Conservation (phyloP, 805 yeast species). For the Candida awuae region DNA sequence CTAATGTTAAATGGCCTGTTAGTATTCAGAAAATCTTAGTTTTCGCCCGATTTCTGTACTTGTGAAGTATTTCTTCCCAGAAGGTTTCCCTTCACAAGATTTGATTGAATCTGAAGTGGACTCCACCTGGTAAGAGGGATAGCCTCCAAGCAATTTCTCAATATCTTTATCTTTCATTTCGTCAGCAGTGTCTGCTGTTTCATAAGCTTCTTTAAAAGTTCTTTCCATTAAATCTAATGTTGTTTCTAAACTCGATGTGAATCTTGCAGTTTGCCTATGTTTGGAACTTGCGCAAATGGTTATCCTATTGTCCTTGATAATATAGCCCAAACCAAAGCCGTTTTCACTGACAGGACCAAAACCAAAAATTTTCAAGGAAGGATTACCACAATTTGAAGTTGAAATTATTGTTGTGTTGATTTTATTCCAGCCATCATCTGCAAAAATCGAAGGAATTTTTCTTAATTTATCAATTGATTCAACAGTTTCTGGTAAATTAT, state of each 20-base stretch:
- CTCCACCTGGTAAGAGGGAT: conserved; percentile 70
- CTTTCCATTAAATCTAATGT: conserved; percentile 53
- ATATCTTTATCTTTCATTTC: conserved; percentile 22
- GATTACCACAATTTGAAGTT: conserved; percentile 88
- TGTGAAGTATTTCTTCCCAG: conserved; percentile 17
- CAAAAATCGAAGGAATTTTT: conserved; percentile 66
- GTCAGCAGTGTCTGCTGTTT: conserved; percentile 12
- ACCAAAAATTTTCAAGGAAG: conserved; percentile 78
- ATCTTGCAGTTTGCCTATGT: conserved; percentile 79
- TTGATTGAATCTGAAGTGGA: conserved; percentile 46
- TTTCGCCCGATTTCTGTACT: conserved; percentile 55
- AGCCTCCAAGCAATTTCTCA: conserved; percentile 60
- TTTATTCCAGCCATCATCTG: conserved; percentile 83
- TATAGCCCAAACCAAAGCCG: conserved; percentile 91
- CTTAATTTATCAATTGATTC: conserved; percentile 19
- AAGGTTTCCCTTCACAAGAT: conserved; percentile 38
- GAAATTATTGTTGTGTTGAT: conserved; percentile 73
- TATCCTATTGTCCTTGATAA: conserved; percentile 71
- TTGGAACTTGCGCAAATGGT: conserved; percentile 80
- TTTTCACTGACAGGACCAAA: conserved; percentile 86
- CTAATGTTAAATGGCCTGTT: conserved; percentile 2
- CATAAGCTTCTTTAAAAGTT: conserved; percentile 32
- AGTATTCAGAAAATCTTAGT: conserved; percentile 56
- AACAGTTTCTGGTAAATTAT: conserved; percentile 20
- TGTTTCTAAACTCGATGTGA: conserved; percentile 57